Conservation (phyloP, 78 protist species). For the Acrasis kona region DNA sequence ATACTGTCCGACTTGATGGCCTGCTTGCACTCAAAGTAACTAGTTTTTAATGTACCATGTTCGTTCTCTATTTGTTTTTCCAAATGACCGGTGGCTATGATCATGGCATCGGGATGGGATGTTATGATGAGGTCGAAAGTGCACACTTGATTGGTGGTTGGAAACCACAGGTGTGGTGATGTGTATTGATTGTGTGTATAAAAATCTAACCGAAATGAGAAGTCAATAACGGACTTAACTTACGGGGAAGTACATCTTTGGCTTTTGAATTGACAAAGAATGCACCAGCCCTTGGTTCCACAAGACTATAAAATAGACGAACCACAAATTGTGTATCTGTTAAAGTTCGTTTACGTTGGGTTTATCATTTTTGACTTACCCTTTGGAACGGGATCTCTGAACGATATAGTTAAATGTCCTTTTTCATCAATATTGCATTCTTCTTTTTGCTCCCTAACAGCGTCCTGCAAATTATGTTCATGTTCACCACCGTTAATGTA, state of each 20-base stretch:
- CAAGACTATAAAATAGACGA: no score
- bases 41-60: neutral
- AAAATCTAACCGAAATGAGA: neutral
- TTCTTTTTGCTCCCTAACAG: no score
- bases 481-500: no score
- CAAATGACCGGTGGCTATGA: neutral
- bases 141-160: neutral
- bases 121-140: neutral
- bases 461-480: no score
- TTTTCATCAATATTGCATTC: no score
- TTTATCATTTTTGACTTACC: no score
- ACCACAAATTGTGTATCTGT: no score
- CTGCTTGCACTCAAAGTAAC: neutral
- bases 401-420: no score
- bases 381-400: no score
- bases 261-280: neutral
- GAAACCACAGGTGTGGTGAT: neutral
- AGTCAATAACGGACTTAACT: neutral
- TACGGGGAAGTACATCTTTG: neutral
- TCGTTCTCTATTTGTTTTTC: neutral
- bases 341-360: no score
- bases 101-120: neutral
- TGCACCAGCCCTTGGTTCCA: no score
- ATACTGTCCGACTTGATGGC: neutral
- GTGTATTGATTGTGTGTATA: neutral